Evolutionary conservation across 2,329 filamentous ascomycete genomes (phyloP), one percentile per base, ranked within the genome.

Genomic region (Teratosphaeria zuluensis): DNA sequence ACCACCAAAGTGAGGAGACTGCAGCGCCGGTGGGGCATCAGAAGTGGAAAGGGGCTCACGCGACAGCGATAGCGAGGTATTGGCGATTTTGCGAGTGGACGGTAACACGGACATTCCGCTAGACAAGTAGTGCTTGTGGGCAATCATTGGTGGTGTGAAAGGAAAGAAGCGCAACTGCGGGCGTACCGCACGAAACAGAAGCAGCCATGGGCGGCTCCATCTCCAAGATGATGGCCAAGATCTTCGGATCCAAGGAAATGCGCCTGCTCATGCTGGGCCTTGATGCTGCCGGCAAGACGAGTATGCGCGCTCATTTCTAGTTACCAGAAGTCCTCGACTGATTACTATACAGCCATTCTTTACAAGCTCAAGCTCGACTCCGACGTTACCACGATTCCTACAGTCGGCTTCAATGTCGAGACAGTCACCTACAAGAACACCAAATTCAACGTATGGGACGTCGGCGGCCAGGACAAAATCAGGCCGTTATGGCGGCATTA

Each of bases 391-490:
- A 99, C 94, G 69, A 99, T 99, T 74, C 94, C 94, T 69, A 99
- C 94, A 74, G 96, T 97, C 74, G 94, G 94, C 73, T 99, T 99
- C 87, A 99, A 99, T 82, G 94, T 99, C 77, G 94, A 99, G 85
- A 97, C 94, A 58, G 94, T 99, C 77, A 92, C 95, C 77, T 97
- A 97, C 84, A 96, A 96, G 86, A 99, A 99, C 86, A 96, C 96
- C 73, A 91, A 96, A 77, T 99, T 99, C 84, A 97, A 92, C 77
- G 94, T 99, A 76, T 99, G 94, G 94, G 94, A 97, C 82, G 94
- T 99, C 74, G 94, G 94, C 83, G 94, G 94, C 78, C 94, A 99
- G 84, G 94, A 99, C 86, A 97, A 97, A 89, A 99, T 99, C 76
- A 87, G 94, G 77, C 94, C 94, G 75, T 83, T 99, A 74, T 99